A percentile compares a stretch with the other conserved stretches of the same genome.
Conservation (phyloP, 176 grass and related monocot genomes). For the Bolboschoenus planiculmis region DNA sequence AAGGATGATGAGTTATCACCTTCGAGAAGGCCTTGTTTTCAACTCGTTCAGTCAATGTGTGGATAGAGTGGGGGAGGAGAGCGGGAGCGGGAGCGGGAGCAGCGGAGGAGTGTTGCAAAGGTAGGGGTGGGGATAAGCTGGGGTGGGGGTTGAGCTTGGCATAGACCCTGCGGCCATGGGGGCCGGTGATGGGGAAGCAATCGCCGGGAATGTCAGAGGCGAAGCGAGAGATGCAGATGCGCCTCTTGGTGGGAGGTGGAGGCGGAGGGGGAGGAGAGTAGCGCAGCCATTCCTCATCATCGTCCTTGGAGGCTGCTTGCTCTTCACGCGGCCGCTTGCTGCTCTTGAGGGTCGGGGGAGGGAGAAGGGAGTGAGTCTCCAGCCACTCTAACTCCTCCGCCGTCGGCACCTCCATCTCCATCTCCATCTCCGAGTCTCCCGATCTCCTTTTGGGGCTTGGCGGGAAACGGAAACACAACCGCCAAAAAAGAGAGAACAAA, state of each 20-base stretch:
- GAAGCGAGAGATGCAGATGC: constrained; percentile 44
- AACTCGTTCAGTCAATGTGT: constrained; percentile 38
- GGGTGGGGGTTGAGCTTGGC: constrained; percentile 42
- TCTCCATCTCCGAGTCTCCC: constrained; percentile 16
- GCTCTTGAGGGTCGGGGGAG: neutral
- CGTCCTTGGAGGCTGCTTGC: constrained; percentile 18
- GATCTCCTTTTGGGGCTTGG: neutral
- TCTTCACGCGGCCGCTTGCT: constrained; percentile 11
- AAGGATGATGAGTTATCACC: constrained; percentile 41
- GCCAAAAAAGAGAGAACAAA: neutral
- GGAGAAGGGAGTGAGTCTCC: constrained; percentile 42
- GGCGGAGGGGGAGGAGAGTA: constrained; percentile 11
- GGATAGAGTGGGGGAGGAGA: constrained; percentile 71
- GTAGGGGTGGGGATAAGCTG: constrained; percentile 5
- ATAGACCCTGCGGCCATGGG: constrained; percentile 70
- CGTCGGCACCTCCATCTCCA: constrained; percentile 69
- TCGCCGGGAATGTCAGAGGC: constrained; percentile 69
- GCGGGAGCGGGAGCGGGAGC: constrained; percentile 6
- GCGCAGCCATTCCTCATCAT: constrained; percentile 44
- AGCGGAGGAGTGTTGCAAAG: neutral
- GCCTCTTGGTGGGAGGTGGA: constrained; percentile 36
- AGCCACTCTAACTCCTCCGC: constrained; percentile 82
- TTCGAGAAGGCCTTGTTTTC: constrained; percentile 70
- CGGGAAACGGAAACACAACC: neutral
- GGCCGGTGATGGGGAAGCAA: constrained; percentile 59